These are phyloP conservation scores for Calocybe cyanea DNA, from an alignment of 768 basidiomycete genomes.

Conservation along the genomic window DNA sequence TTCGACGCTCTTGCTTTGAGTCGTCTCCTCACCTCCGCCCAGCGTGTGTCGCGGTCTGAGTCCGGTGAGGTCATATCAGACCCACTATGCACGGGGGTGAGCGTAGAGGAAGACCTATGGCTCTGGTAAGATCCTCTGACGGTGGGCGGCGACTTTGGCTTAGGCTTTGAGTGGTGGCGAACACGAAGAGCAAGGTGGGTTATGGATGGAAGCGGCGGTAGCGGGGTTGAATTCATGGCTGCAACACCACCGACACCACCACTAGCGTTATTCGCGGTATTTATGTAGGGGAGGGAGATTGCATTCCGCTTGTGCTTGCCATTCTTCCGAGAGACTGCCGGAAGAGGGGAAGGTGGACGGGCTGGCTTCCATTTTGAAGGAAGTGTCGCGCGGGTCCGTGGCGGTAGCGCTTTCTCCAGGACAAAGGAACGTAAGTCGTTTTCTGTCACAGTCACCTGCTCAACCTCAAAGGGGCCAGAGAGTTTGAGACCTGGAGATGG, in stretches of 20 bases:
- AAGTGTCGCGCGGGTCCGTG: background rate
- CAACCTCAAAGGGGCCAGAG: background rate
- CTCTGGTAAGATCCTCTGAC: background rate
- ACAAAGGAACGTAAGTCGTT: background rate
- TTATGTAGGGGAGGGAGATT: background rate
- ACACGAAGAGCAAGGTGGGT: constrained; percentile 1
- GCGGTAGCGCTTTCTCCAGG: background rate
- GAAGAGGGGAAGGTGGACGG: constrained; percentile 18
- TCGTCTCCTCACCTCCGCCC: no score
- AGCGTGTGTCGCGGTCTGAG: no score
- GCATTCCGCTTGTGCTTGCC: constrained; percentile 8
- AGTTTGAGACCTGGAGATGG: constrained; percentile 12
- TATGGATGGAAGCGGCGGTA: constrained; percentile 9
- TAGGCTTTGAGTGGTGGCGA: background rate
- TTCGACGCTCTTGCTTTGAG: no score
- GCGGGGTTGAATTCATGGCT: no score
- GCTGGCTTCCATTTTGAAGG: constrained; percentile 15
- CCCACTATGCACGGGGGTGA: background rate
- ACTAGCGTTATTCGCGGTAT: no score
- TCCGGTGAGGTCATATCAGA: no score
- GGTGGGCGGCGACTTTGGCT: background rate
- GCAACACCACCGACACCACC: no score
- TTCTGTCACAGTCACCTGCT: background rate
- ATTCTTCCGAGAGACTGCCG: constrained; percentile 1
- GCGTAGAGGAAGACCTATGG: no score